phyloP scores from a whole-genome alignment of 441 rosid species.

The Brassica balearica region DNA sequence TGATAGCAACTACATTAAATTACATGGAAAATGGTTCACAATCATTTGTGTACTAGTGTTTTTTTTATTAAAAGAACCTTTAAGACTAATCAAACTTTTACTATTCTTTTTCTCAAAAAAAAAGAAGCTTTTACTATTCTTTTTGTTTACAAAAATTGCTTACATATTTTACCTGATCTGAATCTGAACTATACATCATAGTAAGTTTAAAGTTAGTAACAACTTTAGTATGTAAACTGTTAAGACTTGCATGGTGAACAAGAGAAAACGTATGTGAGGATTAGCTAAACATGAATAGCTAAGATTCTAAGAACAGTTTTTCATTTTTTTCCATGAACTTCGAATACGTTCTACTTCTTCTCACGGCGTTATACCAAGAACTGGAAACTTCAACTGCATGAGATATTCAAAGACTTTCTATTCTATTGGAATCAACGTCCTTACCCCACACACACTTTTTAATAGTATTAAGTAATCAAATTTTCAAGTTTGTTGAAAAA shows the following conservation, averaged over 20 bases:
- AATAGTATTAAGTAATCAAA: too few species aligned
- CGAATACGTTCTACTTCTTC: background rate
- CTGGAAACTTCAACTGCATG: background rate
- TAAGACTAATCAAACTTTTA: slow-evolving; percentile 9
- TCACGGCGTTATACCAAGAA: background rate
- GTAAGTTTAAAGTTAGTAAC: background rate
- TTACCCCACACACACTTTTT: background rate
- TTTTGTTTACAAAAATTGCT: background rate
- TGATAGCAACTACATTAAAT: background rate
- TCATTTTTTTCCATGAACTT: background rate
- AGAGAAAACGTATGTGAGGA: background rate
- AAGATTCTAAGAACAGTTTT: background rate
- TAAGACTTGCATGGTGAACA: background rate
- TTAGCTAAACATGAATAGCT: background rate
- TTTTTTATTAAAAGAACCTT: background rate
- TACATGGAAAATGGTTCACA: slow-evolving; percentile 1
- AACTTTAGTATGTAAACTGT: background rate
- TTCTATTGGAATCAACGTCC: background rate
- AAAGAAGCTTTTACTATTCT: too few species aligned
- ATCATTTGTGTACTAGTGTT: background rate
- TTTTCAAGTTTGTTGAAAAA: background rate
- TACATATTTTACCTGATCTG: too few species aligned
- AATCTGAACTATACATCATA: background rate
- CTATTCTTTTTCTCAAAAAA: background rate
- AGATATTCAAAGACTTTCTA: background rate